A percentile compares a stretch with the other conserved stretches of the same genome.
phyloP scores from a whole-genome alignment of 2,329 filamentous ascomycete genomes.

The Diaporthe citrichinensis region DNA sequence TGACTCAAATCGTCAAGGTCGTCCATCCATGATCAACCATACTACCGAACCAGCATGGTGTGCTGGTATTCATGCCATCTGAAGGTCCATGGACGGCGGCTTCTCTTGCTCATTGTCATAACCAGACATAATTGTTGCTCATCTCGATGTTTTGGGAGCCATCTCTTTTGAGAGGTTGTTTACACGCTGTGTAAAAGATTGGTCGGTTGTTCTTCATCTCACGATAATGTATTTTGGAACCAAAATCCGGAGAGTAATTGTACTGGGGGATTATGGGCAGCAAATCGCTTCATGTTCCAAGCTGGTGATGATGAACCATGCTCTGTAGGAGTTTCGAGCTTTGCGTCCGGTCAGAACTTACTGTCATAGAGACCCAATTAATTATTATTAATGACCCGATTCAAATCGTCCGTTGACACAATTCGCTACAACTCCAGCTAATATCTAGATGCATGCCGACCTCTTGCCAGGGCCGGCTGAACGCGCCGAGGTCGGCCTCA shows the following conservation, averaged over 20 bases:
- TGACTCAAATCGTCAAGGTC: conserved; percentile 31
- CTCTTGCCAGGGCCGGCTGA: neutral
- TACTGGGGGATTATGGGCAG: neutral
- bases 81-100: conserved; percentile 14
- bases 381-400: neutral
- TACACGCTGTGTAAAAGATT: conserved; percentile 34
- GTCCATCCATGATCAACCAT: neutral
- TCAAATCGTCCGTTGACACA: neutral
- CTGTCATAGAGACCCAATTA: conserved; percentile 1
- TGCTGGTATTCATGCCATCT: conserved; percentile 11
- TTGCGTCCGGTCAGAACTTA: neutral
- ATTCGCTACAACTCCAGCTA: no score
- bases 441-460: neutral
- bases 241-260: conserved; percentile 14
- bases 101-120: conserved; percentile 33
- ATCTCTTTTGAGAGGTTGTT: conserved; percentile 38
- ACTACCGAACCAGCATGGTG: neutral
- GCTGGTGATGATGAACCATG: neutral
- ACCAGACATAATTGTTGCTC: conserved; percentile 36
- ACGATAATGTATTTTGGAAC: conserved; percentile 35
- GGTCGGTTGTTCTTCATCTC: conserved; percentile 31
- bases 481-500: conserved; percentile 35
- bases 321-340: conserved; percentile 1
- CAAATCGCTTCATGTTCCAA: conserved; percentile 16
- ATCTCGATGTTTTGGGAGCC: conserved; percentile 40